Evolutionary conservation across 352 stramenopile genomes (phyloP), one percentile per base, ranked within the genome.

Genomic region (Pythium vanterpoolii): DNA sequence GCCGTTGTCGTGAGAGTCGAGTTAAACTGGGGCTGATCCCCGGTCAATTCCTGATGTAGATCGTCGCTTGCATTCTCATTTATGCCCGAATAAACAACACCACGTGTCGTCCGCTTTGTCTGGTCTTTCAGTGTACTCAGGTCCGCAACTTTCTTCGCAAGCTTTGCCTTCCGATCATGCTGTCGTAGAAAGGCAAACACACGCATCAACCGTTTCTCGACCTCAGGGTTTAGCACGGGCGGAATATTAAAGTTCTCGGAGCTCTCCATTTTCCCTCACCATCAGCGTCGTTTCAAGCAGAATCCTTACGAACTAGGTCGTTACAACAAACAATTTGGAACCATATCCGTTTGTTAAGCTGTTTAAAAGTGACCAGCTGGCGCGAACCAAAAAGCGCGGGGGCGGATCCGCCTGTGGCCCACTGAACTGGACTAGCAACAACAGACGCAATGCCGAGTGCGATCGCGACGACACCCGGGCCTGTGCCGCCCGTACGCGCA

Each of bases 171-270:
- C 34, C 74, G 68, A 24, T 86, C 76, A 48, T 86, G 74, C 61
- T 87, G 77, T 7, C 77, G 72, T 14, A 86, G 58, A 34, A 79
- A 76, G 54, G 66, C 75, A 40, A 89, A 87, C 16, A 80, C 62
- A 6, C 76, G 73, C 57, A 77, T 56, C 45, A 89, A 56, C 39
- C 75, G 74, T 52, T 72, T 60, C 31, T 74, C 66, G 19, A 64
- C 66, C n/a, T 86, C 79, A 4, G 68, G 50, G 40, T 72, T 68
- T 23, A 86, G 62, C 59, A 72, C 59, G 10, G 56, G 62, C 16
- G 62, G 39, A 10, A 70, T 31, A 33, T 70, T 56, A 42, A 62
- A 60, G 21, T 48, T 51, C 56, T 52, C 56, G 42, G 56, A 62
- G 56, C 56, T 62, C 51, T 64, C 62, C 56, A 65, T 70, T 42